Conservation (phyloP, 1,284 basidiomycete species). For the Volvariella volvacea region DNA sequence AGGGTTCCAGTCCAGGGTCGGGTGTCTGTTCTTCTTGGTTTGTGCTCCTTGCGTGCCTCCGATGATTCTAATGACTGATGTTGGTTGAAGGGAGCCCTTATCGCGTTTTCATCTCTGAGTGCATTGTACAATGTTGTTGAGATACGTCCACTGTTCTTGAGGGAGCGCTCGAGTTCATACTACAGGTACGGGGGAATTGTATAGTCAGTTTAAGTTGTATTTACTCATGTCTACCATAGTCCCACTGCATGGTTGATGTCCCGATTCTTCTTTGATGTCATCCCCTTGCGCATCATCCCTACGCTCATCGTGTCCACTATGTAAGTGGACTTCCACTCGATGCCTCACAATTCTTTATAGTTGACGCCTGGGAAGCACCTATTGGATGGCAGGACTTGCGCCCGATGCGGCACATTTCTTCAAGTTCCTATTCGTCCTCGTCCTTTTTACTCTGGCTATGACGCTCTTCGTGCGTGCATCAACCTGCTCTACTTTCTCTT, state of each 20-base stretch:
- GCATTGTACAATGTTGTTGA: slow-evolving; percentile 83
- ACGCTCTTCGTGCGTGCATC: slow-evolving; percentile 78
- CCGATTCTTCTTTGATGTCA: slow-evolving; percentile 76
- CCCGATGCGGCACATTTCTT: slow-evolving; percentile 65
- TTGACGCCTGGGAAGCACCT: slow-evolving; percentile 45
- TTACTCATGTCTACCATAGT: slow-evolving; percentile 27
- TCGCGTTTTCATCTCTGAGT: slow-evolving; percentile 83
- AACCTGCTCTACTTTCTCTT: neutral
- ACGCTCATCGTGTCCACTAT: slow-evolving; percentile 79
- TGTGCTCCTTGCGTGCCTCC: slow-evolving; percentile 20
- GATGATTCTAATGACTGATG: slow-evolving; percentile 3
- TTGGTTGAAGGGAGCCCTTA: slow-evolving; percentile 60
- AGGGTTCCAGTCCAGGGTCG: slow-evolving; percentile 90
- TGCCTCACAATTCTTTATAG: slow-evolving; percentile 5
- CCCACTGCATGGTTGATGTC: slow-evolving; percentile 86
- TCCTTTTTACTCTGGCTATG: slow-evolving; percentile 74
- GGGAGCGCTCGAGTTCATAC: slow-evolving; percentile 77
- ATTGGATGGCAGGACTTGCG: slow-evolving; percentile 90
- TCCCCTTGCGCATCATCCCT: slow-evolving; percentile 79
- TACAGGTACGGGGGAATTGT: slow-evolving; percentile 50
- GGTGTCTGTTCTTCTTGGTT: slow-evolving; percentile 85
- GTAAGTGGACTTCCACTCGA: slow-evolving; percentile 34
- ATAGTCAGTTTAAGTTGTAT: neutral
- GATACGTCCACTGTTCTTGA: slow-evolving; percentile 75
- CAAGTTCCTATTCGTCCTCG: slow-evolving; percentile 76